A percentile compares a stretch with the other conserved stretches of the same genome.
Conservation (phyloP, 2,329 filamentous ascomycete genomes). For the Calonectria pseudoturangicola region DNA sequence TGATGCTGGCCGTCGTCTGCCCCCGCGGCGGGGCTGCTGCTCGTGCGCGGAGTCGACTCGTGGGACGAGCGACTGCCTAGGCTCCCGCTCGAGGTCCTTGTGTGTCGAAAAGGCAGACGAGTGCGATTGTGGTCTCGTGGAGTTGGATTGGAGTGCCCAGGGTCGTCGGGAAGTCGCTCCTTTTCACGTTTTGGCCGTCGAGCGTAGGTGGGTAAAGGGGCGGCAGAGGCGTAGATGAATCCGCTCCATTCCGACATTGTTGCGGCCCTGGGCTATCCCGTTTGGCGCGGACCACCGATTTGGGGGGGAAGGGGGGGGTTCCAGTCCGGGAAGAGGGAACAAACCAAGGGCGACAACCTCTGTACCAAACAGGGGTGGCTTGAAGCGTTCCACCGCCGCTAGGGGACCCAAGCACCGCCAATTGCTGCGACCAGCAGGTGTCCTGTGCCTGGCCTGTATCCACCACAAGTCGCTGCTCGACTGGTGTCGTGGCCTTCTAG, state of each 20-base stretch:
- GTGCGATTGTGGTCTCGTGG: constrained; percentile 46
- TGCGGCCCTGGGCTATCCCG: constrained; percentile 51
- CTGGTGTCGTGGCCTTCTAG: constrained; percentile 54
- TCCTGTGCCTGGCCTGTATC: constrained; percentile 44
- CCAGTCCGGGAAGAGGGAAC: constrained; percentile 33
- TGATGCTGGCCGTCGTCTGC: constrained; percentile 45
- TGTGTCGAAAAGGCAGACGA: constrained; percentile 49
- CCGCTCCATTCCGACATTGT: constrained; percentile 59
- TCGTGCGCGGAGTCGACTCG: constrained; percentile 54
- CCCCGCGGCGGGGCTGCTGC: constrained; percentile 56
- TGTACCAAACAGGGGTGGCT: constrained; percentile 48
- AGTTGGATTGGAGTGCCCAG: constrained; percentile 46
- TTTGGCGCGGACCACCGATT: constrained; percentile 52
- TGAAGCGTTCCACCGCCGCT: constrained; percentile 50
- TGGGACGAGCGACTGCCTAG: constrained; percentile 55
- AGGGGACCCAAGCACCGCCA: constrained; percentile 43
- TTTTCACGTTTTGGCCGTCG: constrained; percentile 53
- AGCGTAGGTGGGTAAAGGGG: constrained; percentile 56
- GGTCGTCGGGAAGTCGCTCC: constrained; percentile 52
- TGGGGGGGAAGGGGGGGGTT: constrained; percentile 38
- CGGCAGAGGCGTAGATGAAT: constrained; percentile 55
- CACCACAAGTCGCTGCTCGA: constrained; percentile 38
- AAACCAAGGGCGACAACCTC: constrained; percentile 43
- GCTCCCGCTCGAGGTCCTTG: constrained; percentile 53
- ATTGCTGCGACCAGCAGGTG: constrained; percentile 41